Conservation (phyloP, 2,329 filamentous ascomycete species). For the Fusarium guadeloupense region DNA sequence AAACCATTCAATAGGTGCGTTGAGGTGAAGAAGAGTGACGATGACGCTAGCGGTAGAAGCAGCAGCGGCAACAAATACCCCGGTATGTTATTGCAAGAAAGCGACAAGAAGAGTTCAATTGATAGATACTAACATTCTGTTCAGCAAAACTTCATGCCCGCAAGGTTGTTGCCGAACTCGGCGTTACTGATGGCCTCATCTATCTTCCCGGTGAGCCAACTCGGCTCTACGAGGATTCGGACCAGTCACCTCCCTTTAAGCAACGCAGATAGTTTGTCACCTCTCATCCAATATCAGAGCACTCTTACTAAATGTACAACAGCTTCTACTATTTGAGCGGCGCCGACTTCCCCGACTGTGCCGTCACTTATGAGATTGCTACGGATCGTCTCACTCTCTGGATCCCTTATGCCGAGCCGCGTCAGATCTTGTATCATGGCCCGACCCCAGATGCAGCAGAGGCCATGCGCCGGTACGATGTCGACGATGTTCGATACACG, state of each 20-base stretch:
- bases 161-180: constrained; percentile 63
- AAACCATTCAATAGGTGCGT: constrained; percentile 44
- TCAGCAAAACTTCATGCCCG: constrained; percentile 66
- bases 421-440: constrained; percentile 71
- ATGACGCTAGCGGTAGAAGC: constrained; percentile 24
- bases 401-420: constrained; percentile 74
- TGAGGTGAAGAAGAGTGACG: constrained; percentile 49
- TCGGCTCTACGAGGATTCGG: constrained; percentile 65
- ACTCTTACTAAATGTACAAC: neutral
- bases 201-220: constrained; percentile 64
- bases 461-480: constrained; percentile 69
- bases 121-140: neutral
- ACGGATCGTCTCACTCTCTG: constrained; percentile 74
- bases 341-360: constrained; percentile 63
- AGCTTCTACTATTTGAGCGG: constrained; percentile 70
- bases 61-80: constrained; percentile 48
- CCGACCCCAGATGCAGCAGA: constrained; percentile 68
- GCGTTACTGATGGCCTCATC: constrained; percentile 60
- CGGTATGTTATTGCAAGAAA: constrained; percentile 42
- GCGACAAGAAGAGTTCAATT: neutral
- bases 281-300: neutral
- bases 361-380: constrained; percentile 65
- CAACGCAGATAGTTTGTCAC: constrained; percentile 66
- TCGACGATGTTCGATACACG: constrained; percentile 74
- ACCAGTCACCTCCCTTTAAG: constrained; percentile 64